Base-by-base conservation (phyloP, 345 rosid species). In the Orychophragmus violaceus region DNA sequence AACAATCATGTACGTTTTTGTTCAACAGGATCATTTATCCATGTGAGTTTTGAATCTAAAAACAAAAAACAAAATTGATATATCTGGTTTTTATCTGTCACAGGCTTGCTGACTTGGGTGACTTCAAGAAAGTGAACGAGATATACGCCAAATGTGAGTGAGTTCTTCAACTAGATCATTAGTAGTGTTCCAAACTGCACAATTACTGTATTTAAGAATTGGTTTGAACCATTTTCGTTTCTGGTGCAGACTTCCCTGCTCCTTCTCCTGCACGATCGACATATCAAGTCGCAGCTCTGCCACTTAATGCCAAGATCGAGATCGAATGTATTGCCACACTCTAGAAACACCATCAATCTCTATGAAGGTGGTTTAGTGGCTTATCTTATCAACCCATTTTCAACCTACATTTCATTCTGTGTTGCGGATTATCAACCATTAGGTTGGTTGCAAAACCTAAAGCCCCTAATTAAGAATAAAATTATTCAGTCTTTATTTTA, bases 91-190 rank as follows among this genome's bases (percentile, higher is more conserved):
- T 14, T 58, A n/a, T 42, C 4, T 49, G 0, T 70, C 69, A 76
- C 78, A 91, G 96, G 99, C 60, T 91, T 81, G 94, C 96, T 59
- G 96, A 91, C 85, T 70, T 91, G 84, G 79, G 72, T 45, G 96
- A 89, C 85, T 89, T 95, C 87, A 85, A 95, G 80, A 91, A 79
- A 85, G 98, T 89, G 58, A 89, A 95, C 27, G 99, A 89, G 77
- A 85, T 95, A 21, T 89, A 92, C 72, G 97, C 86, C 2, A 92
- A 84, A 83, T 92, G 98, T 92, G 77, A 87, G 98, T 92, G 77
- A 87, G 97, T 85, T 65, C 45, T 21, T 17, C 24, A 5, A 9
- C 1, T 58, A 14, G 39, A n/a, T 22, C n/a, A n/a, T 21, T 21
- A 10, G 23, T 36, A 51, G 45, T 44, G 46, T 35, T 37, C 25